A percentile compares a stretch with the other conserved stretches of the same genome.
Evolutionary conservation across 371 early-diverging fungal species (phyloP).

Genomic region (Capillidium rhysosporum): DNA sequence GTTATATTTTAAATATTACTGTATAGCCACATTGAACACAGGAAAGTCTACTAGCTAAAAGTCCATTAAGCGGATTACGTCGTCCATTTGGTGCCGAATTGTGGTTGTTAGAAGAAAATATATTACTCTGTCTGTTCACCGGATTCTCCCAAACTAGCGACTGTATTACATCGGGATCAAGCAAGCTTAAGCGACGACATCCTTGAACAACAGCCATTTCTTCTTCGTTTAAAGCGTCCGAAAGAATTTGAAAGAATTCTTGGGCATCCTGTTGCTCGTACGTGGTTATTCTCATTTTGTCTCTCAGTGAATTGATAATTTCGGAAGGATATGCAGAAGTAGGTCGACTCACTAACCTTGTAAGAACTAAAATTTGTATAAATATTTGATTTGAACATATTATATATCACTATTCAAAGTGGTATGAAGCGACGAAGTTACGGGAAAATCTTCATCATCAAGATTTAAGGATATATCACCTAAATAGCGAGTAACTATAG

Average conservation of each 20-base stretch:
- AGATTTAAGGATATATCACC: background rate
- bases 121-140: background rate
- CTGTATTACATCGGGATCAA: conserved; percentile 10
- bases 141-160: conserved; percentile 3
- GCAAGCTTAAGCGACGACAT: conserved; percentile 9
- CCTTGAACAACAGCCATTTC: conserved; percentile 15
- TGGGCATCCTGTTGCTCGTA: conserved; percentile 64
- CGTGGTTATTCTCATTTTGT: conserved; percentile 18
- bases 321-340: background rate
- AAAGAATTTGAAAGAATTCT: conserved; percentile 76
- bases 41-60: conserved; percentile 51
- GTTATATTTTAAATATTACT: conserved; percentile 11
- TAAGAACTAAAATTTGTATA: background rate
- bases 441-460: conserved; percentile 1
- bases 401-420: background rate
- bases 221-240: conserved; percentile 53
- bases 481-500: background rate
- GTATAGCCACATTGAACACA: conserved; percentile 64
- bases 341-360: background rate
- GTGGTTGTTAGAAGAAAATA: background rate
- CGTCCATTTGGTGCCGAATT: conserved; percentile 5
- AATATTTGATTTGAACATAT: background rate
- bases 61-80: conserved; percentile 47
- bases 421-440: background rate
- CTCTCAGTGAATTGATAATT: conserved; percentile 15